Evolutionary conservation across 73 alveolate genomes (phyloP).

Genomic region (Durusdinium trenchii): DNA sequence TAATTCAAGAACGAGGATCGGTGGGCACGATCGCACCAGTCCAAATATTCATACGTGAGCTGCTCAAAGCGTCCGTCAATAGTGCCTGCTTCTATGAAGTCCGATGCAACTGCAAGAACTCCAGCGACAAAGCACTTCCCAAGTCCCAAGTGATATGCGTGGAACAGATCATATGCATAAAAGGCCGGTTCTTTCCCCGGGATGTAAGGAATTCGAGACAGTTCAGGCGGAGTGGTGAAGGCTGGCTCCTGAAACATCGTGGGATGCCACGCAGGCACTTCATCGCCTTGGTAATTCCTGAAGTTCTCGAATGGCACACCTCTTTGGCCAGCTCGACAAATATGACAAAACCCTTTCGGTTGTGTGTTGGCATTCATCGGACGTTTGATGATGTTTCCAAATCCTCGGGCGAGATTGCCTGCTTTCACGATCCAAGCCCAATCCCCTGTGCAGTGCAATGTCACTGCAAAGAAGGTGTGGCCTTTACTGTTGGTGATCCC

Average conservation of each 20-base stretch:
- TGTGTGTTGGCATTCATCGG: neutral
- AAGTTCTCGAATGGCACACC: neutral
- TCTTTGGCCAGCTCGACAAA: neutral
- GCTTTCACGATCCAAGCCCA: slow-evolving; percentile 19
- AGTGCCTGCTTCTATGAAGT: neutral
- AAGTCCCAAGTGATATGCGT: neutral
- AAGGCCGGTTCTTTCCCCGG: neutral
- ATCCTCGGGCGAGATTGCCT: neutral
- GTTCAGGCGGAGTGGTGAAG: neutral
- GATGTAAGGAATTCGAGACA: neutral
- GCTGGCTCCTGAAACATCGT: neutral
- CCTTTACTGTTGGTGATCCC: neutral
- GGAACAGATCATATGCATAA: neutral
- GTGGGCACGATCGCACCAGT: neutral
- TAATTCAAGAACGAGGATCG: neutral
- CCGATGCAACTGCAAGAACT: neutral
- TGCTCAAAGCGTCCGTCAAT: neutral
- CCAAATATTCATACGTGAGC: neutral
- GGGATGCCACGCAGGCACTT: neutral
- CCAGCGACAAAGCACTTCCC: neutral
- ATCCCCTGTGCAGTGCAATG: neutral
- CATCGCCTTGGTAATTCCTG: neutral
- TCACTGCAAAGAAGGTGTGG: neutral
- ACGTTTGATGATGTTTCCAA: neutral
- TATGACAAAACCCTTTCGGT: neutral